Base-by-base conservation (phyloP, 345 rosid genomes). In the Carallia pectinifolia region DNA sequence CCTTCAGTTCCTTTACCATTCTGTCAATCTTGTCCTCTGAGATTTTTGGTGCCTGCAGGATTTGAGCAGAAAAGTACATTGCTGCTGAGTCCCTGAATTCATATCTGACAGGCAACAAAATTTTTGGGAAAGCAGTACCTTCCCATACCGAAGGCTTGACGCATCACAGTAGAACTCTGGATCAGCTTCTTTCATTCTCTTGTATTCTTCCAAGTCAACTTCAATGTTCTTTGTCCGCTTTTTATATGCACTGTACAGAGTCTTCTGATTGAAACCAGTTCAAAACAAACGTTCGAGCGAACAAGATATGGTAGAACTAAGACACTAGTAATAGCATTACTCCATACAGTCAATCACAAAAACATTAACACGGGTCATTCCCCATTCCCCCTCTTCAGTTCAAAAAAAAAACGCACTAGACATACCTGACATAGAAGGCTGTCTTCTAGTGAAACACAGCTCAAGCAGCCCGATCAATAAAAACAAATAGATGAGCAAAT, bases 101-200 rank as follows among this genome's bases (percentile, higher is more conserved):
- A 71, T 30, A 67, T 36, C 4, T 33, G 53, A 23, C 40, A 70
- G 39, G 39, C 23, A 58, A 66, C n/a, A 53, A 38, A 50, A 55
- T 40, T 58, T 72, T 50, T 53, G 60, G 23, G 16, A 62, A 30
- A 33, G 54, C 34, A 58, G 38, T 79, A 93, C 96, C 98, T 91
- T 93, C 33, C 96, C 98, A 60, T 93, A 89, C 64, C 85, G 92
- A 61, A 93, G 92, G 80, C 98, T 89, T 53, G 96, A 89, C 61
- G 98, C 98, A 71, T 87, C 96, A 1, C 99, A 89, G 73, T 92
- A 95, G 84, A 92, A 92, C 89, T 95, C 97, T 10, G 98, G 97
- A 87, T 92, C 99, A 71, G 90, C 86, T 86, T 91, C 98, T 85
- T 91, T 95, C 94, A 90, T 89, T 81, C 80, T 88, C 86, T 88